Evolutionary conservation across 1,284 basidiomycete genomes (phyloP), one percentile per base, ranked within the genome.

Genomic region (Psilocybe mexicana): DNA sequence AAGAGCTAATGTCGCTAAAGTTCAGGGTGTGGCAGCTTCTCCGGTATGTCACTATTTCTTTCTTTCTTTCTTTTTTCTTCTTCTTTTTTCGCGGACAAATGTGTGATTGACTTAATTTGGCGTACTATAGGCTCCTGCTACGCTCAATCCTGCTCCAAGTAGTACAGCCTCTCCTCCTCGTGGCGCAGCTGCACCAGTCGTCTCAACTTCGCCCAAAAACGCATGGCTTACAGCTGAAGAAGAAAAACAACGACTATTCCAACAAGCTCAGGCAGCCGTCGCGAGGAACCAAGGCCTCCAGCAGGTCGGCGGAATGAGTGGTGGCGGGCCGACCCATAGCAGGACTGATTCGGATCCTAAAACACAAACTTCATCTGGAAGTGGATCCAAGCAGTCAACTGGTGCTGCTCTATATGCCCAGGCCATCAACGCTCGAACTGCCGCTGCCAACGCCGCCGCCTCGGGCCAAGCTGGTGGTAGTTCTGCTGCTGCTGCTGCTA

Each of bases 211-310:
- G 8, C 36, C 33, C 5, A 52, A 65, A 61, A 44, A 58, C 48
- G 61, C 61, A n/a, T 92, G 87, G 88, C 76, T 75, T 3, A 81
- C 84, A 0, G 87, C 90, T 0, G 89, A 90, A 69, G 81, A 86
- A 61, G 90, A 93, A 68, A 92, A 92, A 67, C 38, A 40, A n/a
- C 69, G 81, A 2, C 76, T 93, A 18, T 94, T 82, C 71, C 78
- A 88, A 55, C 70, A 83, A 49, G 92, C 92, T 0, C 84, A 85
- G 65, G 80, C 77, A 0, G 82, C 80, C 23, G 87, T 82, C 2
- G 76, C 74, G 55, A 76, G 73, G 45, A 77, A 76, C 7, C 86
- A 86, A 36, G 62, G 55, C 26, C 57, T 55, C 25, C 57, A 52
- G 43, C 49, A 55, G 14, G 44, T 49, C 25, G 6, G 60, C 43